Evolutionary conservation across 1,284 basidiomycete species (phyloP), one percentile per base, ranked within the genome.

Genomic region (Fomitopsis betulina): DNA sequence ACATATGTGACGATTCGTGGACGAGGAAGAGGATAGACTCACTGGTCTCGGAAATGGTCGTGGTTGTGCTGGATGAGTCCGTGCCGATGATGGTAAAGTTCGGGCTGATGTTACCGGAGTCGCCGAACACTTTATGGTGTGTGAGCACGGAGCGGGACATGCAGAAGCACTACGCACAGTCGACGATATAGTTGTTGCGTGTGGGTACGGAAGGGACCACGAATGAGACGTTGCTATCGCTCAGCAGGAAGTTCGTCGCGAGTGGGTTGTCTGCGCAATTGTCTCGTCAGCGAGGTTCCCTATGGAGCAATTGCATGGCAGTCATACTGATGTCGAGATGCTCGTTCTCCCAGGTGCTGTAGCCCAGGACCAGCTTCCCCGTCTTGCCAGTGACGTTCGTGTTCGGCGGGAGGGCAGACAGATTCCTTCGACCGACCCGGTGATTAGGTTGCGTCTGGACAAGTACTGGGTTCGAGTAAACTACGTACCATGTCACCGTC

Each of bases 41-140:
- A 35, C 42, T 12, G 1, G 56, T 27, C 8, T 37, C 27, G 50
- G 32, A 47, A 35, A 42, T 40, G 35, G 56, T 53, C 25, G 40
- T 9, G 19, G 23, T 25, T 19, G 42, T 40, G 37, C 47, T 40
- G 4, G 45, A 52, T 15, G 60, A 42, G 54, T 60, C 50, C 30
- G 60, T 54, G 53, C 63, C 63, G 55, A 61, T 49, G 63, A 79
- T 81, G 7, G 70, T 67, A 54, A 81, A 80, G 47, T 61, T 0
- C 0, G 64, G 68, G 58, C 76, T 79, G 62, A 68, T 76, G 57
- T 82, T 74, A 35, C 79, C 81, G 47, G 80, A 81, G 63, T 80
- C 76, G 13, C 82, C 81, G 57, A 82, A 73, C 51, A 84, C 80
- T 83, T 47, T 60, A 7, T 43, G 51, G 27, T 2, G 21, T 32